A percentile compares a stretch with the other conserved stretches of the same genome.
Evolutionary conservation across 2,329 filamentous ascomycete species (phyloP).

Genomic region (Hansfordia pulvinata): DNA sequence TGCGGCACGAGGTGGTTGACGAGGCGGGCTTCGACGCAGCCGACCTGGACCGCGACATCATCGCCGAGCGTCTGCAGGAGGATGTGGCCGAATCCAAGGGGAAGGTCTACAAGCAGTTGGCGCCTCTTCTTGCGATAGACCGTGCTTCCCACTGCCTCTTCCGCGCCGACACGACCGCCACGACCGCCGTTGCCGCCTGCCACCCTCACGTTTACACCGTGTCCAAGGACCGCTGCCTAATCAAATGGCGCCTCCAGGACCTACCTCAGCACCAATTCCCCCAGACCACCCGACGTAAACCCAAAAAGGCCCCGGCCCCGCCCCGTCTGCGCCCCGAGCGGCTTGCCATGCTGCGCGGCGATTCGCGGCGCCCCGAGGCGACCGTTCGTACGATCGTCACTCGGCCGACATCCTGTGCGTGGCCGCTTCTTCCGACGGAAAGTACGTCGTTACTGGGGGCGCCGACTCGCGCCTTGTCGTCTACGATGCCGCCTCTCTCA

Average conservation of each 20-base stretch:
- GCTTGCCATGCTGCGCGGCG: constrained; percentile 49
- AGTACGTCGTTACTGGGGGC: constrained; percentile 83
- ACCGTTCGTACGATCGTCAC: constrained; percentile 62
- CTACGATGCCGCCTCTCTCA: constrained; percentile 71
- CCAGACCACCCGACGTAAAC: constrained; percentile 43
- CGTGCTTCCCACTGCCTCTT: constrained; percentile 58
- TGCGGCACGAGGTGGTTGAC: constrained; percentile 65
- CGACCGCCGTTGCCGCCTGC: constrained; percentile 69
- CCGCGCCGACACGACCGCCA: constrained; percentile 61
- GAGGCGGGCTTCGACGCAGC: constrained; percentile 84
- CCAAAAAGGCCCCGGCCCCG: constrained; percentile 41
- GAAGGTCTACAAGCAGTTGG: constrained; percentile 71
- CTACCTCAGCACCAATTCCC: constrained; percentile 45
- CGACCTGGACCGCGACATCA: constrained; percentile 83
- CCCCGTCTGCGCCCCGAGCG: constrained; percentile 49
- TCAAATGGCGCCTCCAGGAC: constrained; percentile 79
- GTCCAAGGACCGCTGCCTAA: constrained; percentile 69
- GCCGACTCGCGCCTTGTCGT: constrained; percentile 74
- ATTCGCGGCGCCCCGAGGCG: constrained; percentile 45
- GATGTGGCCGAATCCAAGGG: constrained; percentile 89
- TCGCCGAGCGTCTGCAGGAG: constrained; percentile 80
- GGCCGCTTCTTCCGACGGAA: constrained; percentile 78
- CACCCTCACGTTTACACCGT: constrained; percentile 78
- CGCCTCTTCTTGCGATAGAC: constrained; percentile 56
- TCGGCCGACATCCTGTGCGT: constrained; percentile 69